A percentile compares a stretch with the other conserved stretches of the same genome.
Evolutionary conservation across 148 eudicot genomes (phyloP).

Genomic region (Fagopyrum esculentum): DNA sequence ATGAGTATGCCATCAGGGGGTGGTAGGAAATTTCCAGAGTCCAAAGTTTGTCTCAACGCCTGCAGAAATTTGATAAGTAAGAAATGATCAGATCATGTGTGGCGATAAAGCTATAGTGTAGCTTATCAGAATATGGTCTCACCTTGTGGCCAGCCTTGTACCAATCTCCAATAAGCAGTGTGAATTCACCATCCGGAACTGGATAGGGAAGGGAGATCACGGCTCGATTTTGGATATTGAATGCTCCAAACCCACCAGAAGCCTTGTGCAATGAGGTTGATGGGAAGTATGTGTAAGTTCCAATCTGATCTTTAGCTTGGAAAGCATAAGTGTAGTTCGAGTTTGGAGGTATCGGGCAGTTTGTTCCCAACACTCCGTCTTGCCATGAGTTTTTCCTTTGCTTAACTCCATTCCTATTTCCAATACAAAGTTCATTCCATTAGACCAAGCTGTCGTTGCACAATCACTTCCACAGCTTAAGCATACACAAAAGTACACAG

Average conservation of each 20-base stretch:
- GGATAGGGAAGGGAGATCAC: slow-evolving; percentile 77
- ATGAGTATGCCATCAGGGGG: slow-evolving; percentile 74
- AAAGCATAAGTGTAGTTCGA: slow-evolving; percentile 76
- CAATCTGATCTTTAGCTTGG: slow-evolving; percentile 94
- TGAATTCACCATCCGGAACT: slow-evolving; percentile 64
- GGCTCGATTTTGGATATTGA: slow-evolving; percentile 75
- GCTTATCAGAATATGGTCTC: not conserved
- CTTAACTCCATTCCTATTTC: slow-evolving; percentile 85
- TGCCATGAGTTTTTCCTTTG: slow-evolving; percentile 99
- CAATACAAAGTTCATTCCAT: not conserved
- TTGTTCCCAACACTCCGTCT: slow-evolving; percentile 96
- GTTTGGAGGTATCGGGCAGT: slow-evolving; percentile 81
- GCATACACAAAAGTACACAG: not conserved
- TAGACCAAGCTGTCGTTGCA: not conserved
- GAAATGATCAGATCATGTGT: not conserved
- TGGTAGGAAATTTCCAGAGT: slow-evolving; percentile 64
- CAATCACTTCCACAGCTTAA: not conserved
- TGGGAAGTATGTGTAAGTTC: slow-evolving; percentile 87
- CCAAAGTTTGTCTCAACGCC: slow-evolving; percentile 49
- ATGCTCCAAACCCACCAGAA: slow-evolving; percentile 85
- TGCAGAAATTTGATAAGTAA: slow-evolving; percentile 23
- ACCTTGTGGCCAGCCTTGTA: slow-evolving; percentile 68
- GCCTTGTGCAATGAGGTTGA: slow-evolving; percentile 77
- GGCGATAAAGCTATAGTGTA: not conserved
- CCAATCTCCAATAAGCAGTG: slow-evolving; percentile 90